Percentiles rank a stretch among this genome's conserved stretches.
Conservation (phyloP, 1,139 yeast species). For the Debaryomycetaceae sp. region DNA sequence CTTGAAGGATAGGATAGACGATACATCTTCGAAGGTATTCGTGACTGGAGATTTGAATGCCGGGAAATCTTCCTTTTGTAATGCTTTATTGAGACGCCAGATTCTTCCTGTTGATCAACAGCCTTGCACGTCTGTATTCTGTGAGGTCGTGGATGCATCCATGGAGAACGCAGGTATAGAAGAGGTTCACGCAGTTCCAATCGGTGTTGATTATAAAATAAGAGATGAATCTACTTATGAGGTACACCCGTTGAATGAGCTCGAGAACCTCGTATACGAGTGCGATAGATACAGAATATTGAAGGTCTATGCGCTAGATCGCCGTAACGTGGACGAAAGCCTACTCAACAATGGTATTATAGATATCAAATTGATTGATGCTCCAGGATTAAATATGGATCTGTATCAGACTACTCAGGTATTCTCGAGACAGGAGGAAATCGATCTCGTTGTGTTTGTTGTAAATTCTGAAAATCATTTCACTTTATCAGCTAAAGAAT, state of each 20-base stretch:
- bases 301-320: conserved; percentile 79
- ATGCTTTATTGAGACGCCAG: conserved; percentile 75
- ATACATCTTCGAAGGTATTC: conserved; percentile 87
- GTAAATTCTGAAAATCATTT: conserved; percentile 96
- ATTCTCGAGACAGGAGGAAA: conserved; percentile 94
- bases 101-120: conserved; percentile 94
- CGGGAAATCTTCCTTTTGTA: conserved; percentile 95
- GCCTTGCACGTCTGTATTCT: conserved; percentile 95
- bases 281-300: conserved; percentile 70
- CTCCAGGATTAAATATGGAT: conserved; percentile 95
- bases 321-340: conserved; percentile 65
- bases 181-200: conserved; percentile 91
- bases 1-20: conserved; percentile 80
- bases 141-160: conserved; percentile 83
- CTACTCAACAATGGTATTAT: conserved; percentile 85
- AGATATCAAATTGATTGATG: conserved; percentile 90
- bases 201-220: conserved; percentile 55
- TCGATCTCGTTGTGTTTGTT: conserved; percentile 93
- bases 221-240: conserved; percentile 66
- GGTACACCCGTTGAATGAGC: conserved; percentile 47
- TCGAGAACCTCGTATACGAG: conserved; percentile 70
- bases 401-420: conserved; percentile 93
- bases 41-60: conserved; percentile 97
- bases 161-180: conserved; percentile 70
- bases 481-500: conserved; percentile 91